phyloP scores from a whole-genome alignment of 306 rosid genomes.

The Cicer chorassanicum region DNA sequence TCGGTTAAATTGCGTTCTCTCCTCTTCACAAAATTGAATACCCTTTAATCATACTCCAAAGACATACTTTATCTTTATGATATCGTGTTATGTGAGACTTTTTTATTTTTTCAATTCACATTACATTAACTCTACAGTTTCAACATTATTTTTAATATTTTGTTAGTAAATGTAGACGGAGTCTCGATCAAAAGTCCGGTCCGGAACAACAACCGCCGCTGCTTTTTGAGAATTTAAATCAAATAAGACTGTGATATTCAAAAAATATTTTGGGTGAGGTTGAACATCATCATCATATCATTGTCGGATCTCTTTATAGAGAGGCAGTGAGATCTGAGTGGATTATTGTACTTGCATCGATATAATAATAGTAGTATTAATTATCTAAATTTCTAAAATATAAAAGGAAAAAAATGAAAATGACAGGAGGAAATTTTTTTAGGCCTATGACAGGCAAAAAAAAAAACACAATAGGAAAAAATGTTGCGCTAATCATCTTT shows the following conservation, averaged over 20 bases:
- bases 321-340: slow-evolving; percentile 2
- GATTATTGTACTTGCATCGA: not conserved
- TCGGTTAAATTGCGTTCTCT: no score
- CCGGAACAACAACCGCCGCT: no score
- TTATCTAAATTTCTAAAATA: not conserved
- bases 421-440: not conserved
- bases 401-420: not conserved
- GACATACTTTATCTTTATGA: no score
- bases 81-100: no score
- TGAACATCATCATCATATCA: slow-evolving; percentile 17
- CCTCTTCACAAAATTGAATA: no score
- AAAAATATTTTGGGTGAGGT: not conserved
- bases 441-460: not conserved
- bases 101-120: no score
- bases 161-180: no score
- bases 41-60: rapidly evolving
- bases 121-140: no score
- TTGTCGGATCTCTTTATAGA: slow-evolving; percentile 14
- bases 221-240: not conserved
- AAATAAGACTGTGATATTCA: not conserved
- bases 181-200: no score
- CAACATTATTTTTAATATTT: no score
- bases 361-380: not conserved
- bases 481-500: slow-evolving; percentile 27
- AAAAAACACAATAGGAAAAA: not conserved